Conservation (phyloP, 2,329 filamentous ascomycete species). For the Chrysosporium queenslandicum region DNA sequence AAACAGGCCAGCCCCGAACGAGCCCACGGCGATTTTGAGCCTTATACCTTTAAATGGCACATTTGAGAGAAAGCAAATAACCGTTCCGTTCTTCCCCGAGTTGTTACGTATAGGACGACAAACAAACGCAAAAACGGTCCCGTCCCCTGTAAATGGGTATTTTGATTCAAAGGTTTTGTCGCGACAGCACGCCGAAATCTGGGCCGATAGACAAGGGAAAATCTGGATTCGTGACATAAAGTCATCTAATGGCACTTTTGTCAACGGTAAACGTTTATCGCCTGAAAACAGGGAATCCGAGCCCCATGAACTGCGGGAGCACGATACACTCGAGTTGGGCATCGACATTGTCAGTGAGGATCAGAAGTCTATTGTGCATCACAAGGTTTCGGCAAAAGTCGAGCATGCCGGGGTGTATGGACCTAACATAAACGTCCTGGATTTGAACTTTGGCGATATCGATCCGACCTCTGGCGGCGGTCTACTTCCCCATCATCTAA, state of each 20-base stretch:
- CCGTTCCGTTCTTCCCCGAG: constrained; percentile 88
- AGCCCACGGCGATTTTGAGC: constrained; percentile 68
- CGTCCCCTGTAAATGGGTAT: constrained; percentile 82
- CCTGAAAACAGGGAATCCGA: constrained; percentile 94
- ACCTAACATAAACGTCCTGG: constrained; percentile 57
- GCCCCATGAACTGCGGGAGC: constrained; percentile 81
- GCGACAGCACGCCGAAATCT: constrained; percentile 90
- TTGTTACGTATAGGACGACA: constrained; percentile 87
- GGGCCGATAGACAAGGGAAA: constrained; percentile 74
- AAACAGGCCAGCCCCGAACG: constrained; percentile 38
- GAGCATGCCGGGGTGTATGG: constrained; percentile 84
- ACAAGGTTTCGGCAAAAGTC: constrained; percentile 94
- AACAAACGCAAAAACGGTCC: constrained; percentile 92
- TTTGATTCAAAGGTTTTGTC: constrained; percentile 98
- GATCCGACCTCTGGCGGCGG: constrained; percentile 64
- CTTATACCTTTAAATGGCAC: constrained; percentile 88
- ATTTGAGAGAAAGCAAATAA: constrained; percentile 94
- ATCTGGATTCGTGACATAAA: constrained; percentile 96
- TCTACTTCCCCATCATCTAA: constrained; percentile 59
- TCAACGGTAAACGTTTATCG: constrained; percentile 82
- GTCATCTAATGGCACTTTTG: constrained; percentile 96
- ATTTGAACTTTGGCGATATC: constrained; percentile 86
- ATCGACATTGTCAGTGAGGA: constrained; percentile 99
- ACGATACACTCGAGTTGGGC: constrained; percentile 85
- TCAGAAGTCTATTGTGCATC: constrained; percentile 95